Base-by-base conservation (phyloP, 768 basidiomycete genomes). In the Agrocybe praecox region DNA sequence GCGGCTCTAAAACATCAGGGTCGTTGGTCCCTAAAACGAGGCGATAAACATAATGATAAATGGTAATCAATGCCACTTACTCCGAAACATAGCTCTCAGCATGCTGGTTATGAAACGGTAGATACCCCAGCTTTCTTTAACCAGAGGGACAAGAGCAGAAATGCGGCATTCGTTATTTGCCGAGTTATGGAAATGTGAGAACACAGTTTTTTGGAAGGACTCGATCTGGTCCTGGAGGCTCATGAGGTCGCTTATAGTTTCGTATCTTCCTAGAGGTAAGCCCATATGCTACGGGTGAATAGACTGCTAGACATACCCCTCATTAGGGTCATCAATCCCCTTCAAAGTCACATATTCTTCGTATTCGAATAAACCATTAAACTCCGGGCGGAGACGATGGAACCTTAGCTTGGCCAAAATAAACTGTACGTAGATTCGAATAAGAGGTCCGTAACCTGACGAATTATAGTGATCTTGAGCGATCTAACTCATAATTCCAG, bases 101-200 rank as follows among this genome's bases (percentile, higher is more conserved):
- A 99, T 99, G 75, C 93, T 96, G 10, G 96, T 98, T 69, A 98
- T 96, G 75, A 98, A 99, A 46, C 94, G 85, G 74, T 99, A 99
- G 56, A 99, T 99, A 34, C 96, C 96, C 87, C 96, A 99, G 65
- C 94, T 96, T 74, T 99, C 97, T 74, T 99, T 99, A 53, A 99
- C 97, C 12, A 98, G 81, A 21, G 97, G 96, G 2, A 99, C 97
- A 47, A 99, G 77, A 2, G 97, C 80, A 32, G 96, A 96, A 58
- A 99, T 99, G 24, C 96, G 89, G 72, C 96, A 97, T 74, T 99
- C 97, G 62, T 99, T 99, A 69, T 97, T 98, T 46, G 86, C 78
- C 17, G 94, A 94, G 59, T 89, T 85, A 53, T 87, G 81, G 78
- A 99, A 98, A 72, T 95, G 92, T 9, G 96, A 88, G 68, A 99